Evolutionary conservation across 495 filamentous ascomycete species (phyloP).

Genomic region (Penicillium manginii): DNA sequence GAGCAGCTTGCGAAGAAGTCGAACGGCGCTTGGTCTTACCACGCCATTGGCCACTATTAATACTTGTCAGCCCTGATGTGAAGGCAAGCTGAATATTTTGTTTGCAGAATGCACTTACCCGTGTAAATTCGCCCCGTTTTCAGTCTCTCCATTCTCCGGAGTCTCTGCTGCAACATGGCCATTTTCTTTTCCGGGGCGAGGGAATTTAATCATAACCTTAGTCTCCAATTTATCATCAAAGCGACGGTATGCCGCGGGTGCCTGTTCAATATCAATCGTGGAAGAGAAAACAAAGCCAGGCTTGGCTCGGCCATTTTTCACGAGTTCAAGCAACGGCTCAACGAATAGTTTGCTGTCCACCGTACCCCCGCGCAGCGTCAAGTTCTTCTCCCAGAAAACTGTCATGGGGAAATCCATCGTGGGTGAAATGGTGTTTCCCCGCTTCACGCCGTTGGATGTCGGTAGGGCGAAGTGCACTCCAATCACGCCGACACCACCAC

Average conservation of each 20-base stretch:
- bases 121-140: neutral
- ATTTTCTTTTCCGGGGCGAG: neutral
- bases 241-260: slow-evolving; percentile 9
- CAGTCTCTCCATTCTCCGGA: neutral
- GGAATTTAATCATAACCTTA: slow-evolving; percentile 17
- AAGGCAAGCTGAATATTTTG: too few species aligned
- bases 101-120: neutral
- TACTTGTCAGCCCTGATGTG: too few species aligned
- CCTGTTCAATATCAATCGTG: slow-evolving; percentile 19
- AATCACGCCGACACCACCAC: neutral
- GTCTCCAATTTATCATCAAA: slow-evolving; percentile 12
- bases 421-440: neutral
- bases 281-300: slow-evolving; percentile 24
- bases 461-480: neutral
- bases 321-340: neutral
- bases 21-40: too few species aligned
- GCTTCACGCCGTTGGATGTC: neutral
- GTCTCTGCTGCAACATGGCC: neutral
- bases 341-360: neutral
- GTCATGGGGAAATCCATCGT: neutral
- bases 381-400: neutral
- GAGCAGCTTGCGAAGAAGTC: too few species aligned
- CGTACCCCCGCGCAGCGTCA: neutral
- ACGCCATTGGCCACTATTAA: too few species aligned
- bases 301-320: slow-evolving; percentile 19